A percentile compares a stretch with the other conserved stretches of the same genome.
Conservation (phyloP, 257 asterid genomes). For the Eustoma russellianum region DNA sequence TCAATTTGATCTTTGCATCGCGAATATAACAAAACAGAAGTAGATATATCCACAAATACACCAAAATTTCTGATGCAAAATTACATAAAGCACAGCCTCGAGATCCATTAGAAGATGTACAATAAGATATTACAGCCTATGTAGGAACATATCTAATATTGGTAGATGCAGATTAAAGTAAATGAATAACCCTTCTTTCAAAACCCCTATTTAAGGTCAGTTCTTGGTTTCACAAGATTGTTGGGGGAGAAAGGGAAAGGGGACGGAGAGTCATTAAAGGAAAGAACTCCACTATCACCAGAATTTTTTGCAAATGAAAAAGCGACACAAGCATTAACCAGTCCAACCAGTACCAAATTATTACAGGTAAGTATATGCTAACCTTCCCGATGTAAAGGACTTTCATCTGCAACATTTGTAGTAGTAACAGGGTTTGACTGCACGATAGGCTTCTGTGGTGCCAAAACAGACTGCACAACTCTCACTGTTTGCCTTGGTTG, state of each 20-base stretch:
- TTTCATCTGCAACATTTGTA: conserved; percentile 36
- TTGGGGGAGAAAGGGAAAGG: neutral
- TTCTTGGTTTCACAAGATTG: neutral
- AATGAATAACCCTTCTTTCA: too few species aligned
- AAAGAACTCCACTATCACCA: neutral
- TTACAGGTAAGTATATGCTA: conserved; percentile 2
- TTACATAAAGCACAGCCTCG: too few species aligned
- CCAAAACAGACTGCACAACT: conserved; percentile 33
- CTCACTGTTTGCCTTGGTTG: conserved; percentile 32
- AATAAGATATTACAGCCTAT: too few species aligned
- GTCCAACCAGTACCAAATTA: too few species aligned
- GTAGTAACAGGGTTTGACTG: too few species aligned
- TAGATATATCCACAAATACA: neutral
- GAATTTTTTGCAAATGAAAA: neutral
- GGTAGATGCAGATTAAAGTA: too few species aligned
- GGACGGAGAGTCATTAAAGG: neutral
- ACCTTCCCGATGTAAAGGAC: conserved; percentile 49
- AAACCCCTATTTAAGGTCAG: neutral
- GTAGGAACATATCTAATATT: too few species aligned
- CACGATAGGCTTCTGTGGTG: conserved; percentile 36
- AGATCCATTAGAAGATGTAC: too few species aligned
- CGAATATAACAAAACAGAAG: neutral
- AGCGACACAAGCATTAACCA: conserved; percentile 3
- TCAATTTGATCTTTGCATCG: too few species aligned
- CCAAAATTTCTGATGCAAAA: neutral